These are phyloP conservation scores for Ascochyta pisi DNA, from an alignment of 2,329 filamentous ascomycete species.

Conservation along the genomic window DNA sequence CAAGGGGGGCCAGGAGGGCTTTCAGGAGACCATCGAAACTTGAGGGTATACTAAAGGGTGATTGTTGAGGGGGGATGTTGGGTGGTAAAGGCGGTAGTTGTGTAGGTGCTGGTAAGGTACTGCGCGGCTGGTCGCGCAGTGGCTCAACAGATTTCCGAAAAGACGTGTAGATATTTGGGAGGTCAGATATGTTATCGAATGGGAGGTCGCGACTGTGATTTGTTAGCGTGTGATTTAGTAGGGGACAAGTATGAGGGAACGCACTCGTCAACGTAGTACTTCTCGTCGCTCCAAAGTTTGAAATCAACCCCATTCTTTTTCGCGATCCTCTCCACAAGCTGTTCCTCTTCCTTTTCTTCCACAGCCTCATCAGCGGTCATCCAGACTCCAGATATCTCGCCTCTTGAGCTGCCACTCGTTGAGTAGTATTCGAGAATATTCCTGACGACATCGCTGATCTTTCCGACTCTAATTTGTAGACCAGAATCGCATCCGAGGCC, in stretches of 20 bases:
- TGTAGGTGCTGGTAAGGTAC: slow-evolving; percentile 61
- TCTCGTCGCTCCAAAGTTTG: slow-evolving; percentile 74
- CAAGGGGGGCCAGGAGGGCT: slow-evolving; percentile 65
- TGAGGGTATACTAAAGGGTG: slow-evolving; percentile 69
- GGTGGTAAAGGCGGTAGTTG: slow-evolving; percentile 66
- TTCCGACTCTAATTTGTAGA: slow-evolving; percentile 70
- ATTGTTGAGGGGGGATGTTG: slow-evolving; percentile 63
- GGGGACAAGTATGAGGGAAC: slow-evolving; percentile 36
- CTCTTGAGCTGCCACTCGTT: slow-evolving; percentile 24
- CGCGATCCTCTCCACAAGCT: slow-evolving; percentile 61
- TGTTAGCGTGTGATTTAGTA: not conserved
- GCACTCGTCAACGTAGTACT: slow-evolving; percentile 81
- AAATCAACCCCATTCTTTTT: slow-evolving; percentile 64
- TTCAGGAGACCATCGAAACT: slow-evolving; percentile 61
- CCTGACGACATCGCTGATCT: slow-evolving; percentile 64
- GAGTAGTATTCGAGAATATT: slow-evolving; percentile 60
- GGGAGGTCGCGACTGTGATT: slow-evolving; percentile 68
- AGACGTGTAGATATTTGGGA: slow-evolving; percentile 77
- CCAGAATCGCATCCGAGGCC: slow-evolving; percentile 61
- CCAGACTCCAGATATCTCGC: slow-evolving; percentile 71
- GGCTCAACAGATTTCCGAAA: slow-evolving; percentile 78
- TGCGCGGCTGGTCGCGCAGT: slow-evolving; percentile 68
- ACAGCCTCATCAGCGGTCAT: slow-evolving; percentile 73
- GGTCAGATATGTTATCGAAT: slow-evolving; percentile 62
- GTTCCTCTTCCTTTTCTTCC: slow-evolving; percentile 73